Evolutionary conservation across 2,329 filamentous ascomycete genomes (phyloP).

Genomic region (Colletotrichum zoysiae): DNA sequence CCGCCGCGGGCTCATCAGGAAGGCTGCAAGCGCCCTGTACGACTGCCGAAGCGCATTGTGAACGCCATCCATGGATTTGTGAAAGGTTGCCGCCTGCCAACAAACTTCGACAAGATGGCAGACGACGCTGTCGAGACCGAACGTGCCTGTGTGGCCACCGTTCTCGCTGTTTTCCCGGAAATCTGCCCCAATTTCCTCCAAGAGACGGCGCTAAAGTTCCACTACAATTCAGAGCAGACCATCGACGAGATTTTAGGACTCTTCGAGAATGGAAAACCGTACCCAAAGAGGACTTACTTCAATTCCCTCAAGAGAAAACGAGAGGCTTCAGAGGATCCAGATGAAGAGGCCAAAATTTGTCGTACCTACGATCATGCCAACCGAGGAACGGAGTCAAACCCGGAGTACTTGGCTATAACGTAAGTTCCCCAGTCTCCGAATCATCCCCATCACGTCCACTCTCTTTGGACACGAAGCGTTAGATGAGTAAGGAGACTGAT

Average conservation of each 20-base stretch:
- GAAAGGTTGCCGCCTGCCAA: not conserved
- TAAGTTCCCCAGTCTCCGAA: conserved; percentile 17
- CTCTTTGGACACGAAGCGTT: not conserved
- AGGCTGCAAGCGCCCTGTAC: not conserved
- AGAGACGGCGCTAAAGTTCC: conserved; percentile 45
- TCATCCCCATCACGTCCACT: not conserved
- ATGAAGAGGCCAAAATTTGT: conserved; percentile 38
- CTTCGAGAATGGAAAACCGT: conserved; percentile 53
- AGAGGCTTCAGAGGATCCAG: conserved; percentile 42
- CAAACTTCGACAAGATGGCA: conserved; percentile 18
- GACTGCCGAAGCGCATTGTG: not conserved
- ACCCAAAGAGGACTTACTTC: conserved; percentile 49
- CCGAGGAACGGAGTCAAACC: conserved; percentile 3
- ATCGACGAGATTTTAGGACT: conserved; percentile 57
- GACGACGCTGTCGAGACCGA: conserved; percentile 26
- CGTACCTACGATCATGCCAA: conserved; percentile 5
- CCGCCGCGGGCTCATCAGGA: not conserved
- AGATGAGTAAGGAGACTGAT: not conserved
- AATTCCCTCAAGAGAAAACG: conserved; percentile 58
- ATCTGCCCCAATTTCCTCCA: conserved; percentile 57
- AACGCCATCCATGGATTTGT: conserved; percentile 5
- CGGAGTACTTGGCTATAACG: conserved; percentile 18
- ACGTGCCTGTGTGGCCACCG: conserved; percentile 46
- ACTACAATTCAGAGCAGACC: conserved; percentile 48
- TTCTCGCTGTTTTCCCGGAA: conserved; percentile 58